These are phyloP conservation scores for Colletotrichum sp. DNA, from an alignment of 2,329 filamentous ascomycete genomes.

Conservation along the genomic window DNA sequence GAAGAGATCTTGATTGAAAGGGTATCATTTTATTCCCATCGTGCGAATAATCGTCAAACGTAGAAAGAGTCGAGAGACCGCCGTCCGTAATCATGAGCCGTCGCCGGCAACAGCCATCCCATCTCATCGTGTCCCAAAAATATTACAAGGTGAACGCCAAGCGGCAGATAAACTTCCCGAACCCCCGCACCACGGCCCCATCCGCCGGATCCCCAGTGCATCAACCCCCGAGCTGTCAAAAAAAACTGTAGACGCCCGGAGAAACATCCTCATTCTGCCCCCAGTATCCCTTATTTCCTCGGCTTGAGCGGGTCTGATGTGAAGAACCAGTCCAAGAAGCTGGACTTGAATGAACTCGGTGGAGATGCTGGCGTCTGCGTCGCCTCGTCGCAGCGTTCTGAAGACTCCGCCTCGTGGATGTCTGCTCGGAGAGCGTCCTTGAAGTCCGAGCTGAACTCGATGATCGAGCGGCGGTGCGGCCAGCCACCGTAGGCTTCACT, in stretches of 20 bases:
- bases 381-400: not conserved
- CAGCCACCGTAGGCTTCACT: not conserved
- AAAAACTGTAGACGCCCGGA: not conserved
- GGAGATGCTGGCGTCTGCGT: not conserved
- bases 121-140: not conserved
- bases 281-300: not conserved
- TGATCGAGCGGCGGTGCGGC: not conserved
- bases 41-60: not conserved
- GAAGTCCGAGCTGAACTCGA: not conserved
- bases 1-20: not conserved
- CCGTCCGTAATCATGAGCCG: not conserved
- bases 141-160: not conserved
- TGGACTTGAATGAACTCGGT: not conserved
- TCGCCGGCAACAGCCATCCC: not conserved
- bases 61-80: not conserved
- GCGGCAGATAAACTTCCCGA: not conserved
- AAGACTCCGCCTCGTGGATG: not conserved
- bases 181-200: not conserved
- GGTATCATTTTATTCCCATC: not conserved
- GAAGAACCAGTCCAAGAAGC: not conserved
- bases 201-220: not conserved
- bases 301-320: not conserved
- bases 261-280: not conserved
- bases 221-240: not conserved
- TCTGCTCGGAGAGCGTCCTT: conserved; percentile 17